These are phyloP conservation scores for Colletotrichum falcatum DNA, from an alignment of 2,329 filamentous ascomycete species.

Conservation along the genomic window DNA sequence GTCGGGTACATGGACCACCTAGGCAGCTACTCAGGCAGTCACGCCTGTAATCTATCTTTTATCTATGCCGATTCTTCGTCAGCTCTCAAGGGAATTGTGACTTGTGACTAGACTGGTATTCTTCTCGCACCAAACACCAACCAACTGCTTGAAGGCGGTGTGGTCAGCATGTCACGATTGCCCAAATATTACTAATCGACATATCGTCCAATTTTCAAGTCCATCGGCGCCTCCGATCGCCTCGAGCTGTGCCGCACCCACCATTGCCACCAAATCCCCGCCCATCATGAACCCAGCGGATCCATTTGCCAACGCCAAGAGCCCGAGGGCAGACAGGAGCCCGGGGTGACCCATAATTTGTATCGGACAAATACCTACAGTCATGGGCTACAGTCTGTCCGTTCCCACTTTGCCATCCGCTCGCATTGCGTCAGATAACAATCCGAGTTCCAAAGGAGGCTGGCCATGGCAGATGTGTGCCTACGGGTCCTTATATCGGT, in stretches of 20 bases:
- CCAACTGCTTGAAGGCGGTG: no score
- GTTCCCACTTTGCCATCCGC: conserved; percentile 22
- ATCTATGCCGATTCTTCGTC: not conserved
- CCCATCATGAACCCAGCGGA: not conserved
- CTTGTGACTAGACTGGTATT: not conserved
- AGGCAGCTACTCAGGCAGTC: conserved; percentile 16
- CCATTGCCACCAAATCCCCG: conserved; percentile 2
- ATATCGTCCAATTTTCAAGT: not conserved
- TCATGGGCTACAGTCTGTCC: not conserved
- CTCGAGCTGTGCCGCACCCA: not conserved
- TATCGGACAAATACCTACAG: conserved; percentile 23
- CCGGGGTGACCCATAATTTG: not conserved
- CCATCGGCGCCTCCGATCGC: not conserved
- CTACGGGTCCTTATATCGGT: conserved; percentile 1
- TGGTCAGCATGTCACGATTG: not conserved
- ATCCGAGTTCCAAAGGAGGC: conserved; percentile 12
- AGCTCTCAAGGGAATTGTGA: not conserved
- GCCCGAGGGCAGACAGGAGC: conserved; percentile 14
- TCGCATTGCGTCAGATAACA: conserved; percentile 23
- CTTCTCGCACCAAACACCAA: not conserved
- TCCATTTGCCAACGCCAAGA: conserved; percentile 20
- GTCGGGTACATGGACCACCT: not conserved
- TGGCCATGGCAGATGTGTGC: conserved; percentile 21
- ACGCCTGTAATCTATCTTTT: not conserved
- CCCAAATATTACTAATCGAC: not conserved